A percentile compares a stretch with the other conserved stretches of the same genome.
Evolutionary conservation across 2,329 filamentous ascomycete genomes (phyloP).

Genomic region (Rutstroemia sydowiana): DNA sequence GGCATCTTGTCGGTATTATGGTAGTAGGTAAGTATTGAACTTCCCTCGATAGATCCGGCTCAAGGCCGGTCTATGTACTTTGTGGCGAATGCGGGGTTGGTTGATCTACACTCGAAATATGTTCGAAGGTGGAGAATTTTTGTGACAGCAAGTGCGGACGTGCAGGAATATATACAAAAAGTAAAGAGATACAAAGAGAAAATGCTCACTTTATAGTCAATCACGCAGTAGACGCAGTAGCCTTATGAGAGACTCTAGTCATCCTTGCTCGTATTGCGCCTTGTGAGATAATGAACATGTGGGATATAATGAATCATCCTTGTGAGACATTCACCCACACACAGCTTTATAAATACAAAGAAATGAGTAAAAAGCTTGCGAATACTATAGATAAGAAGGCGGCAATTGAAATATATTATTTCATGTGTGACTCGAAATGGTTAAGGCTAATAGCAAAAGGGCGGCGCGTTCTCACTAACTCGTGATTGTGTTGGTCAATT

Average conservation of each 20-base stretch:
- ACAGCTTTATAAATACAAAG: too few relatives aligned
- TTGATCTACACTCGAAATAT: constrained; percentile 1
- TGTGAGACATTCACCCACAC: constrained; percentile 20
- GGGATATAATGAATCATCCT: constrained; percentile 21
- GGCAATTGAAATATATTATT: too few relatives aligned
- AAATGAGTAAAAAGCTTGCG: neutral
- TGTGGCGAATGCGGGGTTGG: constrained; percentile 3
- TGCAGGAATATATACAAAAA: constrained; percentile 9
- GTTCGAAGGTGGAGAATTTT: neutral
- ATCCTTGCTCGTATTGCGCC: constrained; percentile 18
- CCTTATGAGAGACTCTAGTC: constrained; percentile 17
- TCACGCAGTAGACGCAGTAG: constrained; percentile 25
- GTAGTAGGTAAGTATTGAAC: neutral
- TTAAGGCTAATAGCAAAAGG: constrained; percentile 2
- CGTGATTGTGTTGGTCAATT: constrained; percentile 11
- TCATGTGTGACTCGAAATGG: constrained; percentile 11
- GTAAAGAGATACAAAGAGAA: constrained; percentile 8
- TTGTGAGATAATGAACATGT: constrained; percentile 18
- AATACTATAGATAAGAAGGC: neutral
- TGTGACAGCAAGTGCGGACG: neutral
- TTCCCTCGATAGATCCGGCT: constrained; percentile 21
- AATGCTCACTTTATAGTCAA: constrained; percentile 18
- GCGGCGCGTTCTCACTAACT: constrained; percentile 1
- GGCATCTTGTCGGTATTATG: constrained; percentile 4
- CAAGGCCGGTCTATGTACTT: constrained; percentile 27